Conservation (phyloP, 164 flowering plant species). For the Akebia trifoliata region DNA sequence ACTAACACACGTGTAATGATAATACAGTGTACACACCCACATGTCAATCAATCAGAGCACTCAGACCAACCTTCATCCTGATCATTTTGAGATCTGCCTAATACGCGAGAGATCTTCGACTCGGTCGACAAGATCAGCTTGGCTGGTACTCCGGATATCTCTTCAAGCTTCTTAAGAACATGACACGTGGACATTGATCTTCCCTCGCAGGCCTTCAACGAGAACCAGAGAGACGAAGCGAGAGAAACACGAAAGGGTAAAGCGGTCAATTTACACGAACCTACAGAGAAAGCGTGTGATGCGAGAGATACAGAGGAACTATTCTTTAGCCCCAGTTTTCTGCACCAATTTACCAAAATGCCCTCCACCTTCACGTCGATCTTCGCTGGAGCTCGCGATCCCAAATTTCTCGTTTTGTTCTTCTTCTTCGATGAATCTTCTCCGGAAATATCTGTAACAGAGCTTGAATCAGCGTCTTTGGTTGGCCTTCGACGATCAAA, state of each 20-base stretch:
- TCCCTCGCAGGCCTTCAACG: constrained; percentile 25
- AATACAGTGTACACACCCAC: too few relatives aligned
- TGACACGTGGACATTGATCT: constrained; percentile 20
- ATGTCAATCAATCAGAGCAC: constrained; percentile 16
- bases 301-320: constrained; percentile 13
- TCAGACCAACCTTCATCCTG: constrained; percentile 59
- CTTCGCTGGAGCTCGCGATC: neutral
- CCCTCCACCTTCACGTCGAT: constrained; percentile 30
- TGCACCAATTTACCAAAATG: constrained; percentile 45
- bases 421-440: constrained; percentile 10
- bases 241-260: constrained; percentile 37
- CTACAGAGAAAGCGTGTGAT: constrained; percentile 25
- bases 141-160: constrained; percentile 54
- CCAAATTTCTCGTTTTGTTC: neutral
- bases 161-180: constrained; percentile 38
- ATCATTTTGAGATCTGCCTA: constrained; percentile 15
- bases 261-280: constrained; percentile 19
- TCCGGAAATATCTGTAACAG: constrained; percentile 4
- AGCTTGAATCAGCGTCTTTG: neutral
- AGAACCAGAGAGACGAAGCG: constrained; percentile 51
- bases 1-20: too few relatives aligned
- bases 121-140: constrained; percentile 43
- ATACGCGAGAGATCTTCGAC: constrained; percentile 28
- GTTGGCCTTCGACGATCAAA: neutral
- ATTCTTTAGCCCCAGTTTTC: constrained; percentile 31